phyloP scores from a whole-genome alignment of 2,329 filamentous ascomycete genomes.

The Triangularia setosa region DNA sequence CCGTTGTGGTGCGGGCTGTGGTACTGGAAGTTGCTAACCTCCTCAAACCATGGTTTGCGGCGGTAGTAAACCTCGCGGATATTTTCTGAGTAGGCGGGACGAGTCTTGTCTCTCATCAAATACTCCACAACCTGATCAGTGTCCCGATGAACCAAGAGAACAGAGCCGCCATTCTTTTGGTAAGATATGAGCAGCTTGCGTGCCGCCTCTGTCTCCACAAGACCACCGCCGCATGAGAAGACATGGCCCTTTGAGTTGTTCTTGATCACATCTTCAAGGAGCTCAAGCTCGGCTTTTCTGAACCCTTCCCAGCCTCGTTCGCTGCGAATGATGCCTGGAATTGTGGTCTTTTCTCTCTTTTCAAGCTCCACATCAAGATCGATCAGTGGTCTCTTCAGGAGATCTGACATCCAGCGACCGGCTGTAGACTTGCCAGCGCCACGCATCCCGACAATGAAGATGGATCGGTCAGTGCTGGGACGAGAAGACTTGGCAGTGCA shows the following conservation, averaged over 20 bases:
- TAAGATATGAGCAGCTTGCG: slow-evolving; percentile 72
- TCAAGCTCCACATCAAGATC: slow-evolving; percentile 91
- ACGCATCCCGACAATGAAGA: slow-evolving; percentile 96
- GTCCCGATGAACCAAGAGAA: slow-evolving; percentile 82
- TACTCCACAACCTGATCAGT: slow-evolving; percentile 87
- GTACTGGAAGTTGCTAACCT: slow-evolving; percentile 94
- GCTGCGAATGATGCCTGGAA: slow-evolving; percentile 77
- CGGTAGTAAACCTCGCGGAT: slow-evolving; percentile 88
- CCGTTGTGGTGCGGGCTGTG: slow-evolving; percentile 66
- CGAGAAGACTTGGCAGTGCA: slow-evolving; percentile 31
- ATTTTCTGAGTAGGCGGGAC: slow-evolving; percentile 88
- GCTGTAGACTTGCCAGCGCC: slow-evolving; percentile 95
- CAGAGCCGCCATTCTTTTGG: slow-evolving; percentile 71
- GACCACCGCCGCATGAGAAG: slow-evolving; percentile 89
- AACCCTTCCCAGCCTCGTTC: slow-evolving; percentile 82
- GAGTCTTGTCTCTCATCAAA: slow-evolving; percentile 79
- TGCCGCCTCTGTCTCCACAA: slow-evolving; percentile 81
- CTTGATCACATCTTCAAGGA: slow-evolving; percentile 69
- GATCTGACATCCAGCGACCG: slow-evolving; percentile 76
- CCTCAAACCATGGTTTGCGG: slow-evolving; percentile 81
- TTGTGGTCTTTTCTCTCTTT: slow-evolving; percentile 64
- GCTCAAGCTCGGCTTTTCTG: slow-evolving; percentile 69
- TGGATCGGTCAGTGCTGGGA: slow-evolving; percentile 54
- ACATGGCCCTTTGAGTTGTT: slow-evolving; percentile 73
- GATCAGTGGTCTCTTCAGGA: slow-evolving; percentile 71